A percentile compares a stretch with the other conserved stretches of the same genome.
phyloP scores from a whole-genome alignment of 2,329 filamentous ascomycete genomes.

The Chrysoporthe austroafricana region DNA sequence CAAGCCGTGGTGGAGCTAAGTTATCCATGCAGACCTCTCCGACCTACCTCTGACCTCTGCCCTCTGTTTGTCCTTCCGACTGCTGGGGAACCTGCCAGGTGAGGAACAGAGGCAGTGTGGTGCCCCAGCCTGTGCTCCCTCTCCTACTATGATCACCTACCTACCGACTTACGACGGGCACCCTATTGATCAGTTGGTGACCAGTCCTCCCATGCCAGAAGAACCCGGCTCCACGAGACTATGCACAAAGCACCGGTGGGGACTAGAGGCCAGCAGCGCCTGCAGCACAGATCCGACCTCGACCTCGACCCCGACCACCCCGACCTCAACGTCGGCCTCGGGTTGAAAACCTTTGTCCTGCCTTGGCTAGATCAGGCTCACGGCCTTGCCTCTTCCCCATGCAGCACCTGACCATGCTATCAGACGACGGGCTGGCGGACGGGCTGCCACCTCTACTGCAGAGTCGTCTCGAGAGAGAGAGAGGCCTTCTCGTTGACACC shows the following conservation, averaged over 20 bases:
- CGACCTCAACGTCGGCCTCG: no score
- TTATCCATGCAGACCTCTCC: slow-evolving; percentile 13
- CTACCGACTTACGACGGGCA: background rate
- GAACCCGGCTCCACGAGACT: slow-evolving; percentile 14
- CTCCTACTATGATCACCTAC: background rate
- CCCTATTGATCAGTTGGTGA: background rate
- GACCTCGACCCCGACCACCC: background rate
- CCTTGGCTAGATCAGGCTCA: slow-evolving; percentile 10
- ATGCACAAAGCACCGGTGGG: slow-evolving; percentile 12
- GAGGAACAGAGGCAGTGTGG: background rate
- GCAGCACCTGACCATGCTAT: slow-evolving; percentile 16
- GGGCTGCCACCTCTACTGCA: background rate
- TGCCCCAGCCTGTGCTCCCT: background rate
- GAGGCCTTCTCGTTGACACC: background rate
- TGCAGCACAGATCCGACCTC: background rate
- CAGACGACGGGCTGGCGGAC: slow-evolving; percentile 9
- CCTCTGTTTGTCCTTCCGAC: background rate
- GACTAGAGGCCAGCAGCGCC: slow-evolving; percentile 17
- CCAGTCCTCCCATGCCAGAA: slow-evolving; percentile 7
- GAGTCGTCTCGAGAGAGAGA: slow-evolving; percentile 6
- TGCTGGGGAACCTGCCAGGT: no score
- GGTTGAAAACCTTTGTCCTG: background rate
- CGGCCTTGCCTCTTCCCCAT: slow-evolving; percentile 12
- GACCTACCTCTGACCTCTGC: background rate
- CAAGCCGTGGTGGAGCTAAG: slow-evolving; percentile 2